Base-by-base conservation (phyloP, 208 protist genomes). In the Spongospora subterranea region DNA sequence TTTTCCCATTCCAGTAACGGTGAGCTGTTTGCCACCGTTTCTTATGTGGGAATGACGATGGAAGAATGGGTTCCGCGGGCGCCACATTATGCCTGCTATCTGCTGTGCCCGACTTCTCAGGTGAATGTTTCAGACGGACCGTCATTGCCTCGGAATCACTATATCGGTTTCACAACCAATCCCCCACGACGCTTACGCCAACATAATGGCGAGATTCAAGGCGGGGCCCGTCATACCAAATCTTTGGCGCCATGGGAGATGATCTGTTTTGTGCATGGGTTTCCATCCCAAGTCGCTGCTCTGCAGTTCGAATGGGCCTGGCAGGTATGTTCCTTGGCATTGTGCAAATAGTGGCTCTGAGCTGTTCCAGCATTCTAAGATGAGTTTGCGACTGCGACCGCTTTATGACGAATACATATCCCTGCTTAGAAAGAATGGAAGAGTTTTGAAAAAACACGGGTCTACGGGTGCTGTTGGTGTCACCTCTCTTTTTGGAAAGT, bases 271-370 rank as follows among this genome's bases (percentile, higher is more conserved):
- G 95, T 98, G 45, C 96, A 96, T 46, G 97, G 97, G 65, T 98
- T 98, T 88, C 90, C 95, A 0, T 95, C 96, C 90, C 96, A 98
- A 82, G 93, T 94, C 40, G 91, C 94, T 1, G 97, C 96, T 35
- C 94, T 98, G 32, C 97, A 98, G 93, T 98, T 98, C 88, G 97
- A 98, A 94, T 98, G 97, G 96, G 95, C 95, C 89, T 98, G 97
- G 97, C 96, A 97, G 93, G 71, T 82, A 35, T 43, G n/a, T 92
- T 98, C 93, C 96, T 96, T 11, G 43, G 11, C 40, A 20, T 40
- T 82, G n/a, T 82, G 17, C 71, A 43, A 39, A 43, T 35, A 20
- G 17, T 17, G 17, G 71, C 6, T 82, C n/a, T 35, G 35, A 39
- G 13, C 17, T 45, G 17, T 45, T 82, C 13, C 71, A 82, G 71